phyloP scores from a whole-genome alignment of 2,329 filamentous ascomycete genomes.

The Hysterium pulicare region DNA sequence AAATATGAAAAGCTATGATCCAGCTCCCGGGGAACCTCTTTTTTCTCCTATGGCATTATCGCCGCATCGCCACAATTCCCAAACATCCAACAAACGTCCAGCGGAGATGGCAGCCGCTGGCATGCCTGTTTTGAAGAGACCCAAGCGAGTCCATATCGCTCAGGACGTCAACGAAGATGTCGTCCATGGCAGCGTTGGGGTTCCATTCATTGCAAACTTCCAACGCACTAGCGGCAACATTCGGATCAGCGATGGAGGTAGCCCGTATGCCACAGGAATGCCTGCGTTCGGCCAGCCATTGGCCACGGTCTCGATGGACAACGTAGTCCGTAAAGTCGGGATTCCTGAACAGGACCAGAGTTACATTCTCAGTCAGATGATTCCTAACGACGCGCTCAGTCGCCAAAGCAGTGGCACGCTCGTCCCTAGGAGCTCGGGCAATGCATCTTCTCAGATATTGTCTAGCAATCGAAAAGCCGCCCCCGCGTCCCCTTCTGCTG shows the following conservation, averaged over 20 bases:
- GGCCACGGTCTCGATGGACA: neutral
- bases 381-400: neutral
- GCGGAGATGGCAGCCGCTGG: neutral
- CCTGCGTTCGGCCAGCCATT: neutral
- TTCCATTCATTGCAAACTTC: neutral
- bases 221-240: neutral
- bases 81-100: neutral
- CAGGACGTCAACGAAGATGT: neutral
- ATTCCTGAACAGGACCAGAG: neutral
- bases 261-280: neutral
- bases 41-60: too few relatives aligned
- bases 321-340: neutral
- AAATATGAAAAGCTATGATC: too few relatives aligned
- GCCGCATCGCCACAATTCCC: neutral
- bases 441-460: conserved; percentile 15
- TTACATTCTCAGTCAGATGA: neutral
- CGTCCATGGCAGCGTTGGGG: neutral
- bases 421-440: conserved; percentile 6
- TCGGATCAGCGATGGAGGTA: neutral
- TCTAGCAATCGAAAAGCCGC: conserved; percentile 43
- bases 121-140: neutral
- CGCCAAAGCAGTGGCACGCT: conserved; percentile 1
- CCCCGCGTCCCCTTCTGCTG: conserved; percentile 39
- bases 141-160: neutral
- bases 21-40: too few relatives aligned